Evolutionary conservation across 257 asterid genomes (phyloP).

Genomic region (Jaltomata sinuosa): DNA sequence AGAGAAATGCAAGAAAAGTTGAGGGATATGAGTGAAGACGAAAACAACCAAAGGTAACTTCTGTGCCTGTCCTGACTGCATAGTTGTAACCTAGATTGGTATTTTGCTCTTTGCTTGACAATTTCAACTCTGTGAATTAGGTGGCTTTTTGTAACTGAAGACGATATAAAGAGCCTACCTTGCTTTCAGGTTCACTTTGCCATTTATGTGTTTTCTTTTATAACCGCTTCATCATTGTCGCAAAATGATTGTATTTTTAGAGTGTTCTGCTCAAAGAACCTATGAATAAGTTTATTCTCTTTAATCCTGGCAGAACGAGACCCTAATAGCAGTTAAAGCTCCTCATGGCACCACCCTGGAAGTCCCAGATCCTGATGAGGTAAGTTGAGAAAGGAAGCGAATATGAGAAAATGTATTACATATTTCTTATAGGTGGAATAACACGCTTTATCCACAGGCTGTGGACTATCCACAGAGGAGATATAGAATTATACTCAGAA

Average conservation of each 20-base stretch:
- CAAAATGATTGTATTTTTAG: background rate
- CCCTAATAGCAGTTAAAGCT: slow-evolving; percentile 85
- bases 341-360: slow-evolving; percentile 98
- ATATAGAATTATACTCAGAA: slow-evolving; percentile 89
- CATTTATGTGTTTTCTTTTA: slow-evolving; percentile 3
- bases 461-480: slow-evolving; percentile 92
- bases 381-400: slow-evolving; percentile 15
- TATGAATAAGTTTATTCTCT: background rate
- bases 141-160: slow-evolving; percentile 92
- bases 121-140: slow-evolving; percentile 27
- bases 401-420: slow-evolving; percentile 1
- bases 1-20: slow-evolving; percentile 85
- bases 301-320: slow-evolving; percentile 60
- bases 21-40: slow-evolving; percentile 74
- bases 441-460: slow-evolving; percentile 34
- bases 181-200: slow-evolving; percentile 61
- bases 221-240: background rate
- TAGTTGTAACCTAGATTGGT: slow-evolving; percentile 1
- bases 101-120: slow-evolving; percentile 3
- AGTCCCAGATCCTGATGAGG: slow-evolving; percentile 99
- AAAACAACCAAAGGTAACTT: slow-evolving; percentile 52
- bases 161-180: slow-evolving; percentile 70
- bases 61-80: background rate
- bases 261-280: background rate
- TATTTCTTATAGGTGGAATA: slow-evolving; percentile 11